phyloP scores from a whole-genome alignment of 257 asterid species.

The Fraxinus quadrangulata region DNA sequence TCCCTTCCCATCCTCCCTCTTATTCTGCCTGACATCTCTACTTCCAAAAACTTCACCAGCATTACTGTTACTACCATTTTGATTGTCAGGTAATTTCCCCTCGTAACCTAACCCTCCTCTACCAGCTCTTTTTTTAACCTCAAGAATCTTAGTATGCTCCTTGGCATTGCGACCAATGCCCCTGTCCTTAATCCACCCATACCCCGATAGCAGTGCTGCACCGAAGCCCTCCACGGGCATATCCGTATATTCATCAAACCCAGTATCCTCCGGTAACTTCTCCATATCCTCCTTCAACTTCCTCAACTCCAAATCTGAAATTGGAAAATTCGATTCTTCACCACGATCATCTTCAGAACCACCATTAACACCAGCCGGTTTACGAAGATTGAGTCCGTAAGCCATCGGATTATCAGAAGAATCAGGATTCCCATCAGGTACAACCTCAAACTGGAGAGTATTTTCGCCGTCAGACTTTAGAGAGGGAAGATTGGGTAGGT shows the following conservation, averaged over 20 bases:
- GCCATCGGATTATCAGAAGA: conserved; percentile 40
- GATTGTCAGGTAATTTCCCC: conserved; percentile 32
- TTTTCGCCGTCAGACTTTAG: conserved; percentile 39
- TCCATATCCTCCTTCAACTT: conserved; percentile 56
- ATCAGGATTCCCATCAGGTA: conserved; percentile 39
- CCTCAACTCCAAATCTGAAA: conserved; percentile 53
- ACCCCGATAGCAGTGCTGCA: conserved; percentile 65
- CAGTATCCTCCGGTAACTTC: conserved; percentile 58
- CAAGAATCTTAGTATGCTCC: conserved; percentile 59
- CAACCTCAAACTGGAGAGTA: conserved; percentile 65
- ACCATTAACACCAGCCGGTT: conserved; percentile 14
- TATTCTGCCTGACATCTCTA: conserved; percentile 17
- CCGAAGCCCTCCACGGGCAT: conserved; percentile 82
- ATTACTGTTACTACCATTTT: conserved; percentile 23
- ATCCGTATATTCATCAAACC: conserved; percentile 56
- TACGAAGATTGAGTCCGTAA: conserved; percentile 71
- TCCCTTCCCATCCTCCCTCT: conserved; percentile 28
- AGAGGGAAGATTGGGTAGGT: conserved; percentile 47
- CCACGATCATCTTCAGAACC: background rate
- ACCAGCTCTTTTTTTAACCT: conserved; percentile 52
- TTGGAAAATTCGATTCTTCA: conserved; percentile 10
- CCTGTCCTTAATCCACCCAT: conserved; percentile 81
- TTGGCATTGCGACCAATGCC: conserved; percentile 74
- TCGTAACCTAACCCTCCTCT: conserved; percentile 82
- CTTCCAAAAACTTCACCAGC: conserved; percentile 28